Evolutionary conservation across 2,329 filamentous ascomycete species (phyloP), one percentile per base, ranked within the genome.

Genomic region (Diaporthe citrichinensis): DNA sequence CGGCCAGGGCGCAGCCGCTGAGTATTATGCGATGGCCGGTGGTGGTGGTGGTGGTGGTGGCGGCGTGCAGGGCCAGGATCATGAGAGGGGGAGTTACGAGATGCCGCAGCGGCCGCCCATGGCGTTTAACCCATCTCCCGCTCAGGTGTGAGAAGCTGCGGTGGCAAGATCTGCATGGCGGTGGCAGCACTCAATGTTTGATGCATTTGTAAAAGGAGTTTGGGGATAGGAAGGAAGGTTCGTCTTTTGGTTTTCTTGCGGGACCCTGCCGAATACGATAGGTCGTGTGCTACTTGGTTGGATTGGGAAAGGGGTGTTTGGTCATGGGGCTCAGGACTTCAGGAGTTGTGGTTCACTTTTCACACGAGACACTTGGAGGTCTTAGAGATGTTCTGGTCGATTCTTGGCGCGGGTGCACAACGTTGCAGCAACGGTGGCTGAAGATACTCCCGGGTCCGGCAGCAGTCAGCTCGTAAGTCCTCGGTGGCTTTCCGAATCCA

Each of bases 401-500:
- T 62, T 6, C 8, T 53, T 20, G 62, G 8, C 20, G 10, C 39
- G 34, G 44, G 31, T 15, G 31, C 65, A 53, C n/a, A n/a, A n/a
- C 31, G 28, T 51, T 20, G 23, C 36, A 12, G 23, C 44, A 41
- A 68, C 8, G 28, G 23, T 6, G 23, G 36, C 14, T 25, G 12
- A 53, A 7, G 23, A 53, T 41, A 23, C 31, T 36, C 34, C 34
- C 14, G 46, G 49, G 23, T 36, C 14, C 10, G 44, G 20, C 25
- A 17, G 39, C 36, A 44, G 12, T 51, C 44, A 51, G 44, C 61
- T 65, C 41, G 61, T 9, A 53, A 36, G 12, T 53, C 23, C 17
- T 68, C 65, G 65, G 65, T 17, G 28, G 12, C 44, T 39, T 39
- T 39, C 65, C 65, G 65, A 39, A 51, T 68, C 12, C 10, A 53